Evolutionary conservation across 176 grass and related monocot genomes (phyloP).

Genomic region (Triticum dicoccoides): DNA sequence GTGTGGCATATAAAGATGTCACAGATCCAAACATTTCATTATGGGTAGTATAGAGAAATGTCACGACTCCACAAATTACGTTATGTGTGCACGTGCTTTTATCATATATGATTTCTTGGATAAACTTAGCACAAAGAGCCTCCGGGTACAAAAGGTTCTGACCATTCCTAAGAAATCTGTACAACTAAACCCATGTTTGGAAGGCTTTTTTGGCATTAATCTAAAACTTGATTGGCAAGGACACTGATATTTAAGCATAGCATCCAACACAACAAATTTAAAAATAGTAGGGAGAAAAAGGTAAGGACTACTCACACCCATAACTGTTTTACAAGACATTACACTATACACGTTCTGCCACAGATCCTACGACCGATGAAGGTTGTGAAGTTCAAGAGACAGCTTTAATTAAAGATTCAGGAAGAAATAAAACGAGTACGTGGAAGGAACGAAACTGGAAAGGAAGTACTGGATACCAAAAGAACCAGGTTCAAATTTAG

Average conservation of each 20-base stretch:
- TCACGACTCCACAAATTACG: no score
- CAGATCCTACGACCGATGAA: background rate
- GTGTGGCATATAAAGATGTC: no score
- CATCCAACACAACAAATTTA: background rate
- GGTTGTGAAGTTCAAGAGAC: background rate
- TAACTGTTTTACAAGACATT: background rate
- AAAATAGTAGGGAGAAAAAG: background rate
- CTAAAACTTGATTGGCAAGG: no score
- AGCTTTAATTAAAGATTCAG: background rate
- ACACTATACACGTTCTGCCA: background rate
- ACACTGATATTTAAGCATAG: no score
- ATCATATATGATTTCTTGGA: background rate
- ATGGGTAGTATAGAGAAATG: no score
- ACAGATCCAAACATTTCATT: no score
- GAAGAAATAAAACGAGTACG: conserved; percentile 13
- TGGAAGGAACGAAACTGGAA: conserved; percentile 14
- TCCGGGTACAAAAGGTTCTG: background rate
- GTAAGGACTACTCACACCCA: background rate
- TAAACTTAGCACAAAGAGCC: background rate
- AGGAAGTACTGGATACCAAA: conserved; percentile 11
- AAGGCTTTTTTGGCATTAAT: no score
- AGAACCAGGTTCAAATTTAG: conserved; percentile 50
- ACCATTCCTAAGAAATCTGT: background rate
- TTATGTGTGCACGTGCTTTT: background rate
- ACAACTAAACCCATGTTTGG: no score